These are phyloP conservation scores for Calophaca sinica DNA, from an alignment of 306 rosid genomes.

Conservation along the genomic window DNA sequence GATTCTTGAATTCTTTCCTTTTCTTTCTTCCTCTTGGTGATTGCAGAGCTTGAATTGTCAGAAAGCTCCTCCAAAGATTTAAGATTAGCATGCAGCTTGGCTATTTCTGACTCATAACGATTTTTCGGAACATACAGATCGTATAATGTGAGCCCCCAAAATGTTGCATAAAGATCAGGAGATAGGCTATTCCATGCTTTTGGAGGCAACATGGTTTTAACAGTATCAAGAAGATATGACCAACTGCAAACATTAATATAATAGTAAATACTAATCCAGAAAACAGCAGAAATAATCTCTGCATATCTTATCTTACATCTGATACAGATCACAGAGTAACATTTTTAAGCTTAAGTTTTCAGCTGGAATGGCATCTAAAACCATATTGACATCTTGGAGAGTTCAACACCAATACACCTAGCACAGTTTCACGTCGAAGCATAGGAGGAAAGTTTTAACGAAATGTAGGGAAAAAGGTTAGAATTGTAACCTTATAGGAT, in stretches of 20 bases:
- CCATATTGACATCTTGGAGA: background rate
- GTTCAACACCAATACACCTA: conserved; percentile 2
- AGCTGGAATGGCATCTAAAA: conserved; percentile 39
- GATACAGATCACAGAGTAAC: conserved; percentile 11
- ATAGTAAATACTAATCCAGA: conserved; percentile 21
- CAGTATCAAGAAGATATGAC: conserved; percentile 83
- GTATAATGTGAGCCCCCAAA: conserved; percentile 99
- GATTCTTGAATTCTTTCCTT: conserved; percentile 98
- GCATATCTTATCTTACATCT: conserved; percentile 28
- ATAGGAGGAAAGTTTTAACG: background rate
- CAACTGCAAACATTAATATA: conserved; percentile 64
- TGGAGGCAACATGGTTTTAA: conserved; percentile 87
- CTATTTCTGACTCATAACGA: conserved; percentile 88
- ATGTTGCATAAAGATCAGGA: conserved; percentile 94
- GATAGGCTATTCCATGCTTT: conserved; percentile 99
- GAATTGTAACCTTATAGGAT: conserved; percentile 62
- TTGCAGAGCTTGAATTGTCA: conserved; percentile 97
- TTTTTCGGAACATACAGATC: conserved; percentile 92
- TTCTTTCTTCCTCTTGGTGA: conserved; percentile 93
- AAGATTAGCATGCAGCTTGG: conserved; percentile 86
- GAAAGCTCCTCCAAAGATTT: conserved; percentile 95
- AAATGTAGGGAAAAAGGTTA: conserved; percentile 7
- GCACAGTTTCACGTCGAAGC: conserved; percentile 3
- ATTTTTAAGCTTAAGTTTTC: conserved; percentile 18
- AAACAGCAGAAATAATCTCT: conserved; percentile 17